Conservation (phyloP, 139 green algal species). For the Chlamydomonas sp. region DNA sequence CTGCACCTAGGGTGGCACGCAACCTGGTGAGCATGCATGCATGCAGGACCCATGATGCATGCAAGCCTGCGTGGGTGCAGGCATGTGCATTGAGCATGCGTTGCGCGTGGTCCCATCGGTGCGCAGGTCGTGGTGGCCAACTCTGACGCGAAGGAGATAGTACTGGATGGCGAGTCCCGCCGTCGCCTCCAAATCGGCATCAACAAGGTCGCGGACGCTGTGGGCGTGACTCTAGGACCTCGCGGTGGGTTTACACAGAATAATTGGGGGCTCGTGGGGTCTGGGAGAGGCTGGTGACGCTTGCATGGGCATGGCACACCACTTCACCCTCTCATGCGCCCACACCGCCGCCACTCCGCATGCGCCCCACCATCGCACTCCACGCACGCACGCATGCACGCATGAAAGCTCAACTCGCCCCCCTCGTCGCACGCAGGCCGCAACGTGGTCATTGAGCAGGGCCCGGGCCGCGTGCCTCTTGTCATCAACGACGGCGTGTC, state of each 20-base stretch:
- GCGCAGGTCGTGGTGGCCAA: too few relatives aligned
- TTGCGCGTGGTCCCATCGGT: too few relatives aligned
- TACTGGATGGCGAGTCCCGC: slow-evolving; percentile 84
- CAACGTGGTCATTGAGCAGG: slow-evolving; percentile 96
- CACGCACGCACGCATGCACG: slow-evolving; percentile 11
- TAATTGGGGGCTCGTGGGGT: too few relatives aligned
- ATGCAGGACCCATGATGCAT: too few relatives aligned
- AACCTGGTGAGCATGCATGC: too few relatives aligned
- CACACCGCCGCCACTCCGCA: neutral
- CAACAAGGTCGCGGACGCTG: slow-evolving; percentile 97
- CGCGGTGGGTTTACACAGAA: slow-evolving; percentile 81
- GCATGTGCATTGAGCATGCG: too few relatives aligned
- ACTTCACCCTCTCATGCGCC: neutral
- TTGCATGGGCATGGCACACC: too few relatives aligned
- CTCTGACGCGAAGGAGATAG: slow-evolving; percentile 92
- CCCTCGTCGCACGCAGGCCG: slow-evolving; percentile 56
- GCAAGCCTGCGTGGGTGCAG: too few relatives aligned
- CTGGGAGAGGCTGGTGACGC: too few relatives aligned
- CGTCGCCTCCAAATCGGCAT: slow-evolving; percentile 89
- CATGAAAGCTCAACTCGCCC: neutral
- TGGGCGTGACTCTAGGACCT: slow-evolving; percentile 91
- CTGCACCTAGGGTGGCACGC: too few relatives aligned
- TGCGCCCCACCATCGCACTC: neutral
- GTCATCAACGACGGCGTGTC: slow-evolving; percentile 99
- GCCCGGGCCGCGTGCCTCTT: slow-evolving; percentile 67